phyloP scores from a whole-genome alignment of 2,329 filamentous ascomycete species.

The Pseudocercospora fuligena region DNA sequence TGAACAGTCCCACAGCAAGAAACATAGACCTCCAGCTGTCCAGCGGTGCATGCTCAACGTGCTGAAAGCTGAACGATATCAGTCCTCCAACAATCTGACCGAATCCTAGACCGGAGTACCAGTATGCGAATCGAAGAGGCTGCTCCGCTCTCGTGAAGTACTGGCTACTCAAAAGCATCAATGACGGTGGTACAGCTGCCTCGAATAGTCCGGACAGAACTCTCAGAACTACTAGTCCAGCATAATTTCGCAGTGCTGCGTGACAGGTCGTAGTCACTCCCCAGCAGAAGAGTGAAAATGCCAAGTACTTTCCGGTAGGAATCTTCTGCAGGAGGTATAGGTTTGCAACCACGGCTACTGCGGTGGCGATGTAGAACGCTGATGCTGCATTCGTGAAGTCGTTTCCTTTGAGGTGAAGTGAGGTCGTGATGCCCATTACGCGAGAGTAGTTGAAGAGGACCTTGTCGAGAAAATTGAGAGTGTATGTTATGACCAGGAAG shows the following conservation, averaged over 20 bases:
- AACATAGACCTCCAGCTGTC: constrained; percentile 59
- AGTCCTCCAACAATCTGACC: constrained; percentile 62
- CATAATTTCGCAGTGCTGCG: constrained; percentile 55
- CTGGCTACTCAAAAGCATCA: constrained; percentile 60
- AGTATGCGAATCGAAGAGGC: constrained; percentile 64
- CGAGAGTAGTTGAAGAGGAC: constrained; percentile 68
- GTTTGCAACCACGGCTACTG: constrained; percentile 64
- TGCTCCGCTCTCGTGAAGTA: constrained; percentile 55
- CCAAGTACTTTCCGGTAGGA: constrained; percentile 64
- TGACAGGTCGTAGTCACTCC: constrained; percentile 63
- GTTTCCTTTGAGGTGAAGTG: constrained; percentile 61
- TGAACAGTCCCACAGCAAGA: constrained; percentile 50
- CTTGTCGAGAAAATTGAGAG: constrained; percentile 68
- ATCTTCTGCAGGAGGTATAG: constrained; percentile 61
- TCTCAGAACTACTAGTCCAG: constrained; percentile 53
- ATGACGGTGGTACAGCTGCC: constrained; percentile 57
- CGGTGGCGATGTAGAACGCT: constrained; percentile 66
- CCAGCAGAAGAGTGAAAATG: constrained; percentile 67
- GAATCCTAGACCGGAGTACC: constrained; percentile 67
- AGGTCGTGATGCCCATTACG: constrained; percentile 66
- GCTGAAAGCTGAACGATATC: constrained; percentile 61
- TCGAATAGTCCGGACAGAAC: constrained; percentile 60
- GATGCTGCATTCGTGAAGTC: constrained; percentile 67
- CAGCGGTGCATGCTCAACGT: constrained; percentile 42
- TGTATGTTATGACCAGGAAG: constrained; percentile 65